Evolutionary conservation across 2,329 filamentous ascomycete species (phyloP).

Genomic region (Aspergillus chevalieri): DNA sequence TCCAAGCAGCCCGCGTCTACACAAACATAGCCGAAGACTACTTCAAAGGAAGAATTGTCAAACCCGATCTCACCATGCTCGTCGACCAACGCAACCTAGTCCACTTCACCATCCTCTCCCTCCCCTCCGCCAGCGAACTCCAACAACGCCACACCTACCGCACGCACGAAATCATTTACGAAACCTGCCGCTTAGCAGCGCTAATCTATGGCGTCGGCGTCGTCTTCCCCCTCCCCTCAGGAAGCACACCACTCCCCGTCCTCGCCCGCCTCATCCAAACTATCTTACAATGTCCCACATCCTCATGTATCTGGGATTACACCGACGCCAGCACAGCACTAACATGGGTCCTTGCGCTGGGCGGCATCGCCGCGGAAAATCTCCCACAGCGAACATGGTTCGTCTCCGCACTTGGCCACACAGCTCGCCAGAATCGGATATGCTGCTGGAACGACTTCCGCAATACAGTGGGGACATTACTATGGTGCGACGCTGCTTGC

Average conservation of each 20-base stretch:
- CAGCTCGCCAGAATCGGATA: conserved; percentile 14
- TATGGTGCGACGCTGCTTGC: conserved; percentile 33
- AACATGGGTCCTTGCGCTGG: conserved; percentile 33
- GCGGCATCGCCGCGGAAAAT: conserved; percentile 33
- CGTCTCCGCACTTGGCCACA: conserved; percentile 18
- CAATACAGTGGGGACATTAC: conserved; percentile 18
- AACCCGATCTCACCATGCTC: conserved; percentile 19
- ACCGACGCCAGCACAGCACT: conserved; percentile 19
- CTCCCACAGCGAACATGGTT: conserved; percentile 29
- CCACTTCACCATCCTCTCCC: conserved; percentile 29
- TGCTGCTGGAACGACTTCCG: conserved; percentile 22
- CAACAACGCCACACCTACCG: conserved; percentile 11
- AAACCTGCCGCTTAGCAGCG: conserved; percentile 30
- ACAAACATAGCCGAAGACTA: conserved; percentile 22
- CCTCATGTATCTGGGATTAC: conserved; percentile 20
- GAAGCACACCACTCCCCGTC: conserved; percentile 28
- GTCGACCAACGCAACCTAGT: conserved; percentile 36
- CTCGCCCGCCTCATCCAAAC: conserved; percentile 23
- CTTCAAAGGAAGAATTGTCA: conserved; percentile 8
- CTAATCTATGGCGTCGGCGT: conserved; percentile 34
- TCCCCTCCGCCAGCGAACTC: conserved; percentile 22
- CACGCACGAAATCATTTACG: conserved; percentile 23
- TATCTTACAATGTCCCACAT: conserved; percentile 17
- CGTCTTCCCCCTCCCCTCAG: conserved; percentile 34
- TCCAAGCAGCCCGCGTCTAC: conserved; percentile 28